A percentile compares a stretch with the other conserved stretches of the same genome.
Conservation (phyloP, 2,329 filamentous ascomycete genomes). For the Claviceps sp. region DNA sequence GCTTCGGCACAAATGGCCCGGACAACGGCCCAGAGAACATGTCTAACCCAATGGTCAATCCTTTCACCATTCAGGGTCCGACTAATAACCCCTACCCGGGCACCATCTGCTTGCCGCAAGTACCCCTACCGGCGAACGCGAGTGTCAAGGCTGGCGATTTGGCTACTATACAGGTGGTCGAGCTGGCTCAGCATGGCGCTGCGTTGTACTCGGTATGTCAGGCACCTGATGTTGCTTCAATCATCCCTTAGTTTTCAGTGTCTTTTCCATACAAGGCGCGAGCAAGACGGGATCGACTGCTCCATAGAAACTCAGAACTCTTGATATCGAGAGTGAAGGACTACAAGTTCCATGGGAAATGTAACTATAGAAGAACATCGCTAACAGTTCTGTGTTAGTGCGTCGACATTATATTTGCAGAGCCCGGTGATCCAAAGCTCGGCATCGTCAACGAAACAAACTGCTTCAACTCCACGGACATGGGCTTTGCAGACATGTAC, state of each 20-base stretch:
- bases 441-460: conserved; percentile 63
- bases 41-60: conserved; percentile 66
- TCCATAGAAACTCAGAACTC: too few relatives aligned
- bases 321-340: too few relatives aligned
- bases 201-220: conserved; percentile 62
- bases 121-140: conserved; percentile 63
- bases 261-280: background rate
- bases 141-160: conserved; percentile 68
- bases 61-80: conserved; percentile 75
- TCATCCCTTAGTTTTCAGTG: too few relatives aligned
- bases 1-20: conserved; percentile 57
- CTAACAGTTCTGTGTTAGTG: conserved; percentile 42
- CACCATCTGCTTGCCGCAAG: conserved; percentile 77
- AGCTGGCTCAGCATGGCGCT: conserved; percentile 71
- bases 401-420: conserved; percentile 85
- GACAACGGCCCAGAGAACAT: conserved; percentile 64
- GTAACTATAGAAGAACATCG: background rate
- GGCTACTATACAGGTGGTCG: conserved; percentile 80
- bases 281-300: background rate
- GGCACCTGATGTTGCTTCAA: background rate
- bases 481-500: conserved; percentile 68
- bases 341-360: too few relatives aligned
- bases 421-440: conserved; percentile 54
- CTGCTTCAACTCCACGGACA: conserved; percentile 75
- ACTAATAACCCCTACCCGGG: conserved; percentile 75